Evolutionary conservation across 2,329 filamentous ascomycete genomes (phyloP), one percentile per base, ranked within the genome.

Genomic region (Colletotrichum simmondsii): DNA sequence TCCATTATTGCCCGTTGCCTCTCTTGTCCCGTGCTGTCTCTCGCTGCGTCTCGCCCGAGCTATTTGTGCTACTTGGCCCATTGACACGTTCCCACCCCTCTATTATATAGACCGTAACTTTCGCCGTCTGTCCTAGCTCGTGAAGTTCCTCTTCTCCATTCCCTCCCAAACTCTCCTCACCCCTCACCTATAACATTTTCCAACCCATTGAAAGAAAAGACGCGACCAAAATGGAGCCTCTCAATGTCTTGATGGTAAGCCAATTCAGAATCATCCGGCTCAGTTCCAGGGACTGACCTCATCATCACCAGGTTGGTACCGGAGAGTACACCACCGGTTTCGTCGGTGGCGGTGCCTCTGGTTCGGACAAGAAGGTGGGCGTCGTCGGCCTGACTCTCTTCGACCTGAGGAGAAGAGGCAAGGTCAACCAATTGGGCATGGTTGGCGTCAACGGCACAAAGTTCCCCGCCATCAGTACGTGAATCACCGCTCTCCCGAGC

Each of bases 261-360:
- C 19, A 30, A 26, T 49, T 8, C 8, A 22, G n/a, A 28, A 12
- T 12, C 46, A 11, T n/a, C 4, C n/a, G 56, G 42, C 11, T 52
- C 61, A 57, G n/a, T 7, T 7, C 28, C 30, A 76, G 65, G 75
- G 65, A 63, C 65, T 53, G 10, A 63, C 11, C 59, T 77, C 58
- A 78, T 67, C 26, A 65, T 42, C 35, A 35, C 26, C 73, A 92
- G 93, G 90, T 98, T 72, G 95, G 95, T 76, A 98, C 95, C 12
- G 96, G 95, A 79, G 95, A 98, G 88, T 98, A 98, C 88, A 98
- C 96, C 78, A 98, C 96, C 56, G 95, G 95, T 71, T 98, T 97
- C 78, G 95, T 98, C 70, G 95, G 94, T 71, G 92, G 92, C 73
- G 93, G 92, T 72, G 93, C 92, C 64, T 97, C 95, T 4, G 92